A percentile compares a stretch with the other conserved stretches of the same genome.
phyloP scores from a whole-genome alignment of 495 filamentous ascomycete genomes.

The Trichocladium antarcticum region DNA sequence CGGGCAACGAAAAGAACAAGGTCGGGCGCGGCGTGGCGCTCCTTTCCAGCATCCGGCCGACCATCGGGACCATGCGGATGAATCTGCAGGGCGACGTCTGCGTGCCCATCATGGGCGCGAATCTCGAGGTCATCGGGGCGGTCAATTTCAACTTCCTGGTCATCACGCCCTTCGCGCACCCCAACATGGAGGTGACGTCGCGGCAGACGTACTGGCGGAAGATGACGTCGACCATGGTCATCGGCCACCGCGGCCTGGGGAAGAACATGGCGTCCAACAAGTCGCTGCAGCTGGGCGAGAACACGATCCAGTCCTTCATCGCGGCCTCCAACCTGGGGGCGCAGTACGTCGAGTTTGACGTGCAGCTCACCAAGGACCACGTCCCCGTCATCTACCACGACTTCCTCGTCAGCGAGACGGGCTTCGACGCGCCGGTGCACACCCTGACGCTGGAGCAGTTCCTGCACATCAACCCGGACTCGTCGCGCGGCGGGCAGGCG shows the following conservation, averaged over 20 bases:
- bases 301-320: constrained; percentile 91
- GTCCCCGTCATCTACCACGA: constrained; percentile 99
- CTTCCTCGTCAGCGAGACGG: constrained; percentile 96
- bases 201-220: constrained; percentile 92
- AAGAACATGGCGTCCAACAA: constrained; percentile 76
- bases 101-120: constrained; percentile 75
- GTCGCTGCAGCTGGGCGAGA: constrained; percentile 89
- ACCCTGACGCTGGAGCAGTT: constrained; percentile 91
- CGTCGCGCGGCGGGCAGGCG: constrained; percentile 7
- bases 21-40: constrained; percentile 88
- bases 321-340: constrained; percentile 89
- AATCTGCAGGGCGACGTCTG: constrained; percentile 87
- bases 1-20: constrained; percentile 75
- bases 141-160: constrained; percentile 95
- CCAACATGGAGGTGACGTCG: constrained; percentile 80
- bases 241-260: constrained; percentile 86
- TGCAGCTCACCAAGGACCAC: constrained; percentile 96
- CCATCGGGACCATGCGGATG: constrained; percentile 63
- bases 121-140: constrained; percentile 80
- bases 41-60: constrained; percentile 71
- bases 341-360: constrained; percentile 86
- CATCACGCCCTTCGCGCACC: constrained; percentile 88
- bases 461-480: constrained; percentile 63
- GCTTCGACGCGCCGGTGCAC: constrained; percentile 94
- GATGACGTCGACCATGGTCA: constrained; percentile 62